Conservation (phyloP, 805 yeast genomes). For the Millerozyma acaciae region DNA sequence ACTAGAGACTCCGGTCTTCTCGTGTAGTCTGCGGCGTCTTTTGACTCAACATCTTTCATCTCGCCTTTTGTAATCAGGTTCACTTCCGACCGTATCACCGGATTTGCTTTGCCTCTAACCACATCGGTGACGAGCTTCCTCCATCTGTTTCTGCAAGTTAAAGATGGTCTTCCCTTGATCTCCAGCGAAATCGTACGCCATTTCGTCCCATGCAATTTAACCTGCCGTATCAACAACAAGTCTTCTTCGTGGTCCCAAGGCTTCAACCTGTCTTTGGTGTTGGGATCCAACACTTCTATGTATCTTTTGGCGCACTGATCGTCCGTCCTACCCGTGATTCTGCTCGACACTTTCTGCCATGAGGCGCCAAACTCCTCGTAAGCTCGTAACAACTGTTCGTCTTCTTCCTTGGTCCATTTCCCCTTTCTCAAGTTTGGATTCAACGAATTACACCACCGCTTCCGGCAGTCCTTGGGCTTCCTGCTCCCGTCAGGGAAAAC, state of each 20-base stretch:
- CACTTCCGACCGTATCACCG: slow-evolving; percentile 55
- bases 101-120: slow-evolving; percentile 60
- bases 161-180: slow-evolving; percentile 76
- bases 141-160: slow-evolving; percentile 92
- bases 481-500: slow-evolving; percentile 44
- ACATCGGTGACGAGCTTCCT: slow-evolving; percentile 77
- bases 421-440: slow-evolving; percentile 83
- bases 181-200: slow-evolving; percentile 79
- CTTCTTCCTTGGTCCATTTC: slow-evolving; percentile 83
- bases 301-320: slow-evolving; percentile 94
- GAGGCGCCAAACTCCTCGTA: slow-evolving; percentile 67
- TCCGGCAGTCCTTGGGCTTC: slow-evolving; percentile 77
- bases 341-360: slow-evolving; percentile 80
- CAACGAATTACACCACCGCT: slow-evolving; percentile 81
- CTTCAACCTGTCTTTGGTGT: slow-evolving; percentile 67
- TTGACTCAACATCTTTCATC: slow-evolving; percentile 4
- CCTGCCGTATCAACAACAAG: slow-evolving; percentile 58
- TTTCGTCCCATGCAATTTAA: slow-evolving; percentile 72
- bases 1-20: slow-evolving; percentile 1
- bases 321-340: slow-evolving; percentile 81
- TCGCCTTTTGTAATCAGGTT: slow-evolving; percentile 41
- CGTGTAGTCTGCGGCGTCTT: slow-evolving; percentile 12
- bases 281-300: slow-evolving; percentile 83
- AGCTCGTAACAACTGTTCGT: slow-evolving; percentile 58
- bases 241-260: slow-evolving; percentile 84